phyloP scores from a whole-genome alignment of 225 moss, liverwort and hornwort species.

The Asterella californica region DNA sequence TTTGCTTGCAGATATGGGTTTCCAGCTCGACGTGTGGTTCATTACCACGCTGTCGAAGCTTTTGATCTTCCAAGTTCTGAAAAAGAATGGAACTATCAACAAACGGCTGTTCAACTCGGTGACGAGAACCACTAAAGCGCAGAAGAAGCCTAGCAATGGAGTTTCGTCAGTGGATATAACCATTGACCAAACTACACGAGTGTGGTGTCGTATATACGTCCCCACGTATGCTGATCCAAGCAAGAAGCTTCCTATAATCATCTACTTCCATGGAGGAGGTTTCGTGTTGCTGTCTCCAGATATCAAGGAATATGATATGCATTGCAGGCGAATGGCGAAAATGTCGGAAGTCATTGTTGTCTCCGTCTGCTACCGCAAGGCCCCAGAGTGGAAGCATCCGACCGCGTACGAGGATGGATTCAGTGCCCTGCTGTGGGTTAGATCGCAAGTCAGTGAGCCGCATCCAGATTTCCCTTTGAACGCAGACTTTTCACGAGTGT shows the following conservation, averaged over 20 bases:
- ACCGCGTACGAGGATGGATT: conserved; percentile 42
- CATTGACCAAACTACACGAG: conserved; percentile 24
- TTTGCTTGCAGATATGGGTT: conserved; percentile 29
- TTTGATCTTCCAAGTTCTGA: conserved; percentile 28
- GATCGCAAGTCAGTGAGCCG: conserved; percentile 18
- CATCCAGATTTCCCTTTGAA: conserved; percentile 44
- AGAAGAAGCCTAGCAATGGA: conserved; percentile 32
- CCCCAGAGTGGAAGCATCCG: conserved; percentile 40
- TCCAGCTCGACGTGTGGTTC: conserved; percentile 33
- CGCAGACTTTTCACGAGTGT: conserved; percentile 64
- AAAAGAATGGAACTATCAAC: conserved; percentile 41
- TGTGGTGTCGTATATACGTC: conserved; percentile 40
- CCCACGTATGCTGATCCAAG: conserved; percentile 38
- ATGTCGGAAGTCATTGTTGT: conserved; percentile 40
- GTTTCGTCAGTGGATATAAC: conserved; percentile 36
- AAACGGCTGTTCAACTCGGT: conserved; percentile 20
- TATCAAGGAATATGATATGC: conserved; percentile 35
- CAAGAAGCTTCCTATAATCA: conserved; percentile 38
- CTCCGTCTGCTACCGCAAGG: conserved; percentile 34
- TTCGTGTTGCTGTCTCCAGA: conserved; percentile 35
- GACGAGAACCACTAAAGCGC: conserved; percentile 24
- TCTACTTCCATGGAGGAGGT: conserved; percentile 45
- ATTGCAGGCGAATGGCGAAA: conserved; percentile 39
- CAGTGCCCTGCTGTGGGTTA: conserved; percentile 38
- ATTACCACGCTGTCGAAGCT: conserved; percentile 18